phyloP scores from a whole-genome alignment of 495 filamentous ascomycete genomes.

The Astrothelium macrocarpum region DNA sequence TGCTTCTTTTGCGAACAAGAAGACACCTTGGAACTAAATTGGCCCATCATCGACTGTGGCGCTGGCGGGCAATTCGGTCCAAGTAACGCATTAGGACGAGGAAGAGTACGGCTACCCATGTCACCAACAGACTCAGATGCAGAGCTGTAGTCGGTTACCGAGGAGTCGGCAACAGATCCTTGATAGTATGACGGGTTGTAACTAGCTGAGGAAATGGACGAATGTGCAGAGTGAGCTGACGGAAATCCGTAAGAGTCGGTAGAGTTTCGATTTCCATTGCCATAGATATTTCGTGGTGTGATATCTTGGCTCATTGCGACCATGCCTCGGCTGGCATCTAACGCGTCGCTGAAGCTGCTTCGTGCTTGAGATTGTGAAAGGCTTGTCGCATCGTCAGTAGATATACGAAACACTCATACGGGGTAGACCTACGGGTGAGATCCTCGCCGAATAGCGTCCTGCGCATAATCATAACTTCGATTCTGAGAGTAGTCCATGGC shows the following conservation, averaged over 20 bases:
- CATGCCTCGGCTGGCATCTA: slow-evolving; percentile 85
- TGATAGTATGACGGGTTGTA: slow-evolving; percentile 60
- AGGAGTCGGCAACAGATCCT: slow-evolving; percentile 70
- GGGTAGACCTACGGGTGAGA: slow-evolving; percentile 81
- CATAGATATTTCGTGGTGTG: slow-evolving; percentile 85
- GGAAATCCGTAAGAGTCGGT: slow-evolving; percentile 93
- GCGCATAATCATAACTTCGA: slow-evolving; percentile 44
- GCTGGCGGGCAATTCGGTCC: slow-evolving; percentile 62
- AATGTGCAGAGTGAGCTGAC: slow-evolving; percentile 79
- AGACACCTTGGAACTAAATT: slow-evolving; percentile 94
- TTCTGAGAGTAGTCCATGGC: slow-evolving; percentile 52
- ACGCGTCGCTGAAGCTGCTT: slow-evolving; percentile 65
- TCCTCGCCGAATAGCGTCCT: slow-evolving; percentile 62
- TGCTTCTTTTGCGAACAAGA: slow-evolving; percentile 98
- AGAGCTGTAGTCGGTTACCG: slow-evolving; percentile 89
- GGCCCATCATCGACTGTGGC: slow-evolving; percentile 95
- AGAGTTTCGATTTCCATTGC: slow-evolving; percentile 55
- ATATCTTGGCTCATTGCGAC: slow-evolving; percentile 84
- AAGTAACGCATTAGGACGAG: slow-evolving; percentile 64
- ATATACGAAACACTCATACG: slow-evolving; percentile 1
- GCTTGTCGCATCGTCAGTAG: not conserved
- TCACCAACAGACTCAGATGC: slow-evolving; percentile 81
- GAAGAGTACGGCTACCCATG: slow-evolving; percentile 63
- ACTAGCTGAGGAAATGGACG: slow-evolving; percentile 80
- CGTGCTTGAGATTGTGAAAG: slow-evolving; percentile 25